Evolutionary conservation across 2,329 filamentous ascomycete genomes (phyloP), one percentile per base, ranked within the genome.

Genomic region (Neofusicoccum sp.): DNA sequence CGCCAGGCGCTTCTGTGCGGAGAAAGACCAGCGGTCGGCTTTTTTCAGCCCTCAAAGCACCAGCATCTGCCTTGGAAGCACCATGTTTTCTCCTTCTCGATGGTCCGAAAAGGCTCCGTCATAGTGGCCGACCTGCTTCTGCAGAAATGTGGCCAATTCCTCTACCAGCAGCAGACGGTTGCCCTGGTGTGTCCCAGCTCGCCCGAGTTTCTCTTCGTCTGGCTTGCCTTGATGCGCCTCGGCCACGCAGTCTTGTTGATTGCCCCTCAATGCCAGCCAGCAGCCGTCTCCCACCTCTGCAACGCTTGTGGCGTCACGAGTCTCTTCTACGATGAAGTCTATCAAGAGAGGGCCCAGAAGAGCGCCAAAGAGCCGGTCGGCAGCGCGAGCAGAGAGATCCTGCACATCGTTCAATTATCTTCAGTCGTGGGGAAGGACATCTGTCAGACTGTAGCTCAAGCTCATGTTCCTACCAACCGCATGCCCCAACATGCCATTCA

Each of bases 131-230:
- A 67, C 14, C 62, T 69, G 2, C 67, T 80, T 1, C 29, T 67
- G 11, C 45, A 68, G 29, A 43, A 37, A 4, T 64, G 75, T 48
- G 66, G 64, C 33, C 43, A 56, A 39, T 49, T 62, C 54, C 65
- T 43, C 44, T 52, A 29, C 48, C 63, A 34, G 31, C 64, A 68
- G 16, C 64, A 72, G 34, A 79, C 80, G 0, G 75, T 86, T 2
- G 87, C 81, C 0, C 69, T 89, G 8, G 71, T 89, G 0, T 84
- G 82, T 64, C 78, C 81, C 0, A 89, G 85, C 67, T 85, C 82
- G 0, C 70, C 81, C 0, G 80, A 84, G 8, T 87, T 89, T 61
- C 74, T 89, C 0, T 78, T 87, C 56, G 80, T 81, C 0, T 89
- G 85, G 85, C 75, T 89, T 2, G 86, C 80, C 0, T 74, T 89